Base-by-base conservation (phyloP, 257 asterid genomes). In the Haberlea rhodopensis region DNA sequence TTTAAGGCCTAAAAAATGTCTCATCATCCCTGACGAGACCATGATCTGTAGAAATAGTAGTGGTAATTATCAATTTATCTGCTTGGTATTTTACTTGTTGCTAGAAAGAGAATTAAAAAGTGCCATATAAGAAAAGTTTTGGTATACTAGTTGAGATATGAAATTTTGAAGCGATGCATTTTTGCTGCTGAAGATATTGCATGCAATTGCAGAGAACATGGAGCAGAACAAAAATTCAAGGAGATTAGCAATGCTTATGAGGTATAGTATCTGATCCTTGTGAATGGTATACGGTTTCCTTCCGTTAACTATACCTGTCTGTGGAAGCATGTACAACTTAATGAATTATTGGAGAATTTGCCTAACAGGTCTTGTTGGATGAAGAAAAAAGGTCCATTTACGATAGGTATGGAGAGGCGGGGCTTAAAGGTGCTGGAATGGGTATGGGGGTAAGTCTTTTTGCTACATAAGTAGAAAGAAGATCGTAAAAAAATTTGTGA, bases 331-430 rank as follows among this genome's bases (percentile, higher is more conserved):
- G 8, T 25, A 46, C 54, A 68, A 57, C 57, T 34, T 28, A 48
- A 37, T 55, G 1, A 66, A 51, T 66, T 45, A 70, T 28, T 43
- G 25, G 34, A 34, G 22, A 66, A 40, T 60, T 68, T 67, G 45
- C 78, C 58, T 21, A 25, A 72, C 90, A 94, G 99, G 95, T 90
- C 68, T 73, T 94, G 66, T 90, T 95, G 6, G 99, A 94, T 75
- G 97, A 94, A 51, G 97, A 90, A 81, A 90, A 87, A 57, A 96
- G 97, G 52, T 94, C 99, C 21, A 84, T 94, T 62, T 94, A 94
- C 57, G 97, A 94, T 76, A 87, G 46, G 66, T 94, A 94, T 62
- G 99, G 99, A 43, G 99, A 94, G 85, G 97, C 97, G n/a, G 99
- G 99, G 71, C 94, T 94, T 63, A 90, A 94, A 78, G 97, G 97